Base-by-base conservation (phyloP, 257 asterid genomes). In the Nicotiana paniculata region DNA sequence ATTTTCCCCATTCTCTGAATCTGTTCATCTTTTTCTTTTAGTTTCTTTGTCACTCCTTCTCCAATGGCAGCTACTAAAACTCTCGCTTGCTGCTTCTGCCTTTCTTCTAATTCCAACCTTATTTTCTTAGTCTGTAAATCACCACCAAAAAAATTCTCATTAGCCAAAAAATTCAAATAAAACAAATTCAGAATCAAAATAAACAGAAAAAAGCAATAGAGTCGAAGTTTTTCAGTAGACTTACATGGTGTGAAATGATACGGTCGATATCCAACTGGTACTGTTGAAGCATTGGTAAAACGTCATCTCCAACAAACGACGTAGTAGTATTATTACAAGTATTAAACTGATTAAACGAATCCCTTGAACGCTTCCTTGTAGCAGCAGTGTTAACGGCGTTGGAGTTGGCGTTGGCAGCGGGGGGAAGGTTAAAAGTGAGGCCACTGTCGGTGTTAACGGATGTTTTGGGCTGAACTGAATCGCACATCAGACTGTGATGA, bases 11-110 rank as follows among this genome's bases (percentile, higher is more conserved):
- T 85, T 81, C 88, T 84, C 24, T 87, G 91, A 32, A 95, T 93
- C 67, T 92, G 96, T 9, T 90, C 97, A 9, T 95, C 98, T 65
- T 92, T 95, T 51, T 92, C 97, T 11, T 85, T 91, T 5, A 95
- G 6, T 75, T 84, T 91, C 82, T 80, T 92, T 83, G 86, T 57
- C 77, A 85, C 89, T 0, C 91, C 89, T 85, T 87, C 95, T 24
- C 92, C 93, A 16, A 92, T 84, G 4, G 94, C 88, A 33, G 93
- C 82, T 43, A 86, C 84, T 8, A 93, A 28, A 13, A 89, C 1
- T 28, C 91, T 84, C 17, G 94, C 88, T 3, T 91, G 89, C 9
- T 90, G 93, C 86, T 90, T 91, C 65, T 91, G 96, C 54, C 92
- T 86, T 87, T 95, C 97, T 80, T 90, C 95, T 16, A 93, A 43